Evolutionary conservation across 2,329 filamentous ascomycete genomes (phyloP).

Genomic region (Dactylellina drechsleri): DNA sequence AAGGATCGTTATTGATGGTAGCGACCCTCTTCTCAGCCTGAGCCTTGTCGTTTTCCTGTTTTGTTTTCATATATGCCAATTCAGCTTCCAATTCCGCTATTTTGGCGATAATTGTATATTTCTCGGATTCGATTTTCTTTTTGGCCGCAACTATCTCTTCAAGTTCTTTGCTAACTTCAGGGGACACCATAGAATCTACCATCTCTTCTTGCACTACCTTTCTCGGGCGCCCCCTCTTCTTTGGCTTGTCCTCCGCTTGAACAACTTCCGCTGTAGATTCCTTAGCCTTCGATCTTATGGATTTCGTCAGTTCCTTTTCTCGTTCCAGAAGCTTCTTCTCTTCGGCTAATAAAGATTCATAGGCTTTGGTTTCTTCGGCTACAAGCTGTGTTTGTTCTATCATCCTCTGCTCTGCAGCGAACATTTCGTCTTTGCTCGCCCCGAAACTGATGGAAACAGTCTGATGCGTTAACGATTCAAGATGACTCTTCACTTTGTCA

Average conservation of each 20-base stretch:
- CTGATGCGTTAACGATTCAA: slow-evolving; percentile 78
- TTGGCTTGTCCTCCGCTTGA: background rate
- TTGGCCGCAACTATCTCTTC: background rate
- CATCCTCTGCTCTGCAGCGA: slow-evolving; percentile 2
- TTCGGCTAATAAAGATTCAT: slow-evolving; percentile 11
- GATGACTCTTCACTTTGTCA: slow-evolving; percentile 78
- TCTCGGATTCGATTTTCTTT: background rate
- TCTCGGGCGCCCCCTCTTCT: slow-evolving; percentile 13
- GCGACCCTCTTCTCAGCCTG: slow-evolving; percentile 5
- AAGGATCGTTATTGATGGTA: slow-evolving; percentile 78
- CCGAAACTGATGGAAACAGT: slow-evolving; percentile 66
- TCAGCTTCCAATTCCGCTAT: background rate
- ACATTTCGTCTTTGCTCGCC: background rate
- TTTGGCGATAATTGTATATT: background rate
- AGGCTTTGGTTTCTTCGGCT: slow-evolving; percentile 2
- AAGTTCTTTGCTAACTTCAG: background rate
- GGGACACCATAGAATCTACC: background rate
- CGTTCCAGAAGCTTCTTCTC: slow-evolving; percentile 18
- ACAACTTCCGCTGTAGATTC: background rate
- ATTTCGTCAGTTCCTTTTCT: slow-evolving; percentile 7
- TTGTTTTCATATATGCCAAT: background rate
- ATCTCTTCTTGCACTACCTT: background rate
- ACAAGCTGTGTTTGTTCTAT: slow-evolving; percentile 4
- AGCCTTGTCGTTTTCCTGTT: background rate
- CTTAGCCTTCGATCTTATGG: background rate